Percentiles rank a stretch among this genome's conserved stretches.
These are phyloP conservation scores for Pisolithus tinctorius DNA, from an alignment of 768 basidiomycete species.

Conservation along the genomic window DNA sequence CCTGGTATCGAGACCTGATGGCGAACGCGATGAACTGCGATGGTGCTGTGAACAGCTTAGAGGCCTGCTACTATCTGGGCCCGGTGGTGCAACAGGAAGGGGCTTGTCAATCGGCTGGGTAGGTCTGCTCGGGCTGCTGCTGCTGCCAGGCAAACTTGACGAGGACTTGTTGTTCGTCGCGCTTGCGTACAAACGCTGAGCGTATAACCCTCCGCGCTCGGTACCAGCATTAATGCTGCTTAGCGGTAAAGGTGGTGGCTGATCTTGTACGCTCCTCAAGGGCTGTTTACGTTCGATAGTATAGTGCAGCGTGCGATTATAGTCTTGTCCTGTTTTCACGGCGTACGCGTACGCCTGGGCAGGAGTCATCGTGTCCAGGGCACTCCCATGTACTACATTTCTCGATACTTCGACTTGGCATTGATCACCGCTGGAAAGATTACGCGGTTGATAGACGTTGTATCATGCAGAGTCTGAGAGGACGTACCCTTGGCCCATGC, in stretches of 20 bases:
- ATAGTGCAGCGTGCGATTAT: constrained; percentile 7
- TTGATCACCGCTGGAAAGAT: neutral
- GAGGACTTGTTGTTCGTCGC: constrained; percentile 20
- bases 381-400: neutral
- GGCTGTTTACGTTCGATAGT: constrained; percentile 15
- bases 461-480: neutral
- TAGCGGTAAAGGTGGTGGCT: neutral
- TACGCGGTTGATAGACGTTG: too few species aligned
- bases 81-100: neutral
- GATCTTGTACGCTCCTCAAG: constrained; percentile 2
- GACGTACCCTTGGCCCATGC: too few species aligned
- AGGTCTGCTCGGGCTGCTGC: neutral
- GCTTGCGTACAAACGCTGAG: constrained; percentile 41
- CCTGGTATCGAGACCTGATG: constrained; percentile 1
- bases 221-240: constrained; percentile 2
- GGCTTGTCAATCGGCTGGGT: constrained; percentile 3
- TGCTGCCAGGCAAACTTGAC: neutral
- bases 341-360: constrained; percentile 17
- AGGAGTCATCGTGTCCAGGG: constrained; percentile 8
- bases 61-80: neutral
- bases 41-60: neutral
- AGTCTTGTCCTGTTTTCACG: constrained; percentile 5
- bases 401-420: constrained; percentile 1
- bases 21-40: constrained; percentile 5
- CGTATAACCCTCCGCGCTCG: constrained; percentile 23